Percentiles rank a stretch among this genome's conserved stretches.
These are phyloP conservation scores for Pythium apleroticum DNA, from an alignment of 352 stramenopile genomes.

Conservation along the genomic window DNA sequence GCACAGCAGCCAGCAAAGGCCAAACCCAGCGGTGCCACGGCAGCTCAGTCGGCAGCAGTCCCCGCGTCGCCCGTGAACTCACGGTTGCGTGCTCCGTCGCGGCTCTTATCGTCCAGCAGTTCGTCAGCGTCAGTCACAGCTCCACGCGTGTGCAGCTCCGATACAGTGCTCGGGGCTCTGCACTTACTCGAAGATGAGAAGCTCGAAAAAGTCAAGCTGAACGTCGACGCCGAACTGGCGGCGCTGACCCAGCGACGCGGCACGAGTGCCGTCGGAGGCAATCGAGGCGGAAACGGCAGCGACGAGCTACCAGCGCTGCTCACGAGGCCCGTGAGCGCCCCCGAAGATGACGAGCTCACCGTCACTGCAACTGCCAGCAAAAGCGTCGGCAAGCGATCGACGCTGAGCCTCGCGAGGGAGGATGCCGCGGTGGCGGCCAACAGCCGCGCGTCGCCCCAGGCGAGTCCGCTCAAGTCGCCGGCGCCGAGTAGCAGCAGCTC, in stretches of 20 bases:
- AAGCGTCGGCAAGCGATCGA: conserved; percentile 11
- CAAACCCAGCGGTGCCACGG: background rate
- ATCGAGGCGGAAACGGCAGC: background rate
- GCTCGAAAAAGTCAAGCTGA: conserved; percentile 59
- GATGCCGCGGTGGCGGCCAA: conserved; percentile 8
- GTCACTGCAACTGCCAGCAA: conserved; percentile 3
- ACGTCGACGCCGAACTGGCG: conserved; percentile 58
- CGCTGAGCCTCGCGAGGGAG: conserved; percentile 29
- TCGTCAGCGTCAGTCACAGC: conserved; percentile 28
- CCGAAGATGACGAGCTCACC: background rate
- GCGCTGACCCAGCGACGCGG: conserved; percentile 18
- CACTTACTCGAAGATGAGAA: conserved; percentile 49
- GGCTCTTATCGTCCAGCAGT: conserved; percentile 6
- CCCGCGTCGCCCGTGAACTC: conserved; percentile 26
- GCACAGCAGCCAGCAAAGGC: background rate
- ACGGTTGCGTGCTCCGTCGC: conserved; percentile 20
- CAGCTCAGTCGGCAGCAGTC: background rate
- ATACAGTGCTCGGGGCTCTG: conserved; percentile 53
- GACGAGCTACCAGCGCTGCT: conserved; percentile 23
- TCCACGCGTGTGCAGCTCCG: conserved; percentile 53
- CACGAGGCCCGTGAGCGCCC: conserved; percentile 24
- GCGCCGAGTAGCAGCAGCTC: background rate
- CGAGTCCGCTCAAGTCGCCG: conserved; percentile 39
- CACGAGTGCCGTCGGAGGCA: conserved; percentile 9
- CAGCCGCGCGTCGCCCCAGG: conserved; percentile 17